Base-by-base conservation (phyloP, 306 rosid genomes). In the Abrus precatorius region DNA sequence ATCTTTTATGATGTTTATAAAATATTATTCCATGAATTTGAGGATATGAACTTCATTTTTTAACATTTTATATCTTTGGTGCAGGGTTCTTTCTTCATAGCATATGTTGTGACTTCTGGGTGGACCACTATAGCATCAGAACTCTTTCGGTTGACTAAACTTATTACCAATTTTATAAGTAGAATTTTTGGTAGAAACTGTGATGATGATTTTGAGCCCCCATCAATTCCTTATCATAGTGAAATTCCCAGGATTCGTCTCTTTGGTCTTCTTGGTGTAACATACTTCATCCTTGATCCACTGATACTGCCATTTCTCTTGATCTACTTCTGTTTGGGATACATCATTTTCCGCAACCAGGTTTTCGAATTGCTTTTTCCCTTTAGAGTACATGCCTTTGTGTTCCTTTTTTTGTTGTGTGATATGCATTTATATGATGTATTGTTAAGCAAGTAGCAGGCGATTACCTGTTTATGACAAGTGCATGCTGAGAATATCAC, bases 251-350 rank as follows among this genome's bases (percentile, higher is more conserved):
- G 48, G 79, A 65, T 91, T 87, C 89, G 83, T 70, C 88, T 95
- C 79, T 96, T 96, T 67, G 94, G 84, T 79, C 93, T 96, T 90
- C 99, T 93, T 53, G 98, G 98, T 71, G 77, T 92, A 74, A 89
- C 97, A 52, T 96, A 93, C 87, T 96, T 96, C 85, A 87, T 90
- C 79, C 94, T 90, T 48, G 97, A 98, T 77, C 99, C 99, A 38
- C 82, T 93, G 7, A 96, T 96, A 82, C 84, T 96, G 40, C 98
- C 99, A 62, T 96, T 96, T 89, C 92, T 96, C 85, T 84, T 96
- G 84, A 79, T 88, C 52, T 93, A 92, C 90, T 89, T 88, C 72
- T 88, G 97, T 84, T 77, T 90, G 66, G 97, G 89, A 72, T 96
- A 89, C 90, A 90, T 96, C 74, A 71, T 96, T 76, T 93, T 80